These are phyloP conservation scores for Diplodia scrobiculata DNA, from an alignment of 2,329 filamentous ascomycete species.

Conservation along the genomic window DNA sequence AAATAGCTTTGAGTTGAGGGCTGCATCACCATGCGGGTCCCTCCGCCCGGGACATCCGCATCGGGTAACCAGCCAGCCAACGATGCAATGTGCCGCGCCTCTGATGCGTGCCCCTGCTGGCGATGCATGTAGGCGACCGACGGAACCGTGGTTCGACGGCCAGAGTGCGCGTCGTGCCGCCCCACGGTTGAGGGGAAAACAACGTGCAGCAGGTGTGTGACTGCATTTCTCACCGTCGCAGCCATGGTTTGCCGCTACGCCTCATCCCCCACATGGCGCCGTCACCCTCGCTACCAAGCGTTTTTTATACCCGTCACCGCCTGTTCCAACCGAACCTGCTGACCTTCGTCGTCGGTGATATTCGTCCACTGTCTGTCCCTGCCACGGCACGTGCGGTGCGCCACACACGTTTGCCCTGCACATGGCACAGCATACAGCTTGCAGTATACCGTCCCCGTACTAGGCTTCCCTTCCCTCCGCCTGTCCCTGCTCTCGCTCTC, in stretches of 20 bases:
- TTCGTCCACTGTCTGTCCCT: not conserved
- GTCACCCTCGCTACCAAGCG: not conserved
- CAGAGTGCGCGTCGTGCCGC: not conserved
- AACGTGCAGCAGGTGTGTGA: not conserved
- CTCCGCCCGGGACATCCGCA: not conserved
- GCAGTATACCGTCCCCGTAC: not conserved
- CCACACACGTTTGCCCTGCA: constrained; percentile 6
- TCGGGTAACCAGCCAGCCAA: not conserved
- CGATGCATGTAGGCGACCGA: constrained; percentile 1
- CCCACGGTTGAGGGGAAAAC: not conserved
- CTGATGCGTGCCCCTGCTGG: constrained; percentile 1
- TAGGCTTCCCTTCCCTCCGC: not conserved
- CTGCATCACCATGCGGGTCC: not conserved
- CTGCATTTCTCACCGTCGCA: not conserved
- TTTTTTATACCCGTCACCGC: not conserved
- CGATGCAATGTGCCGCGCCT: not conserved
- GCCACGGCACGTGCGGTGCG: constrained; percentile 9
- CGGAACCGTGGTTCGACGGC: not conserved
- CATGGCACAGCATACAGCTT: not conserved
- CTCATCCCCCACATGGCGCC: not conserved
- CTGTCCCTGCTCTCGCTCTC: not conserved
- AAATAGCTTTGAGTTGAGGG: not conserved
- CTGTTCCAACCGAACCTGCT: not conserved
- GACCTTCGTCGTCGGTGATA: not conserved
- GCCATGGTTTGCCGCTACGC: not conserved